Percentiles rank a stretch among this genome's conserved stretches.
These are phyloP conservation scores for Aspergillus diversus DNA, from an alignment of 495 filamentous ascomycete species.

Conservation along the genomic window DNA sequence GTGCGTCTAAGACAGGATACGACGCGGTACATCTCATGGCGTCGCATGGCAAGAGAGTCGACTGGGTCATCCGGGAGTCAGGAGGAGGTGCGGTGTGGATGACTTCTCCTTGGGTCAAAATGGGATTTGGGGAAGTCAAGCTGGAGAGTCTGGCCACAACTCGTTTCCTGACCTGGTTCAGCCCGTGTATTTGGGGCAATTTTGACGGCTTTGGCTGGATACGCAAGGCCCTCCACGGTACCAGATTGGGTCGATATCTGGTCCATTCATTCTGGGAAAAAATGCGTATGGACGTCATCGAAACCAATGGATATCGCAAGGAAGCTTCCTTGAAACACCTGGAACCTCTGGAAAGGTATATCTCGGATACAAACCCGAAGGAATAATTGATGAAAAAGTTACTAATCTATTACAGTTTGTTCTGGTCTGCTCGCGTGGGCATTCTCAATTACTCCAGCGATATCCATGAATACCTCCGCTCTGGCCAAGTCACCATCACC, in stretches of 20 bases:
- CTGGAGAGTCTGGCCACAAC: conserved; percentile 65
- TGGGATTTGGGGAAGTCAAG: conserved; percentile 55
- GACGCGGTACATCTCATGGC: conserved; percentile 64
- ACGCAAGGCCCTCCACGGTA: conserved; percentile 64
- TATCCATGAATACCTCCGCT: conserved; percentile 62
- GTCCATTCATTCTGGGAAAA: conserved; percentile 68
- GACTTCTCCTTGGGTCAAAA: conserved; percentile 63
- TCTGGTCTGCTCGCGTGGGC: conserved; percentile 64
- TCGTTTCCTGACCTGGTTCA: conserved; percentile 63
- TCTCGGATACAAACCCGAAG: too few species aligned
- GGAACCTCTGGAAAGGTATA: conserved; percentile 11
- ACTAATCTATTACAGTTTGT: conserved; percentile 19
- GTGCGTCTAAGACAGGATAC: conserved; percentile 65
- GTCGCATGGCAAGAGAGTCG: conserved; percentile 60
- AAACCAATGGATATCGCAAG: conserved; percentile 53
- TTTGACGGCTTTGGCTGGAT: conserved; percentile 50
- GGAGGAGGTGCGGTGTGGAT: conserved; percentile 76
- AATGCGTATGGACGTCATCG: conserved; percentile 59
- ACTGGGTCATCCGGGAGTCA: conserved; percentile 74
- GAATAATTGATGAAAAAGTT: too few species aligned
- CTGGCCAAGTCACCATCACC: conserved; percentile 62
- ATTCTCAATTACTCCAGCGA: conserved; percentile 71
- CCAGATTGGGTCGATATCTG: conserved; percentile 64
- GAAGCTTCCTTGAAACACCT: neutral
- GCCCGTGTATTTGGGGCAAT: conserved; percentile 62